These are phyloP conservation scores for Aphanomyces invadans DNA, from an alignment of 352 stramenopile genomes.

Conservation along the genomic window DNA sequence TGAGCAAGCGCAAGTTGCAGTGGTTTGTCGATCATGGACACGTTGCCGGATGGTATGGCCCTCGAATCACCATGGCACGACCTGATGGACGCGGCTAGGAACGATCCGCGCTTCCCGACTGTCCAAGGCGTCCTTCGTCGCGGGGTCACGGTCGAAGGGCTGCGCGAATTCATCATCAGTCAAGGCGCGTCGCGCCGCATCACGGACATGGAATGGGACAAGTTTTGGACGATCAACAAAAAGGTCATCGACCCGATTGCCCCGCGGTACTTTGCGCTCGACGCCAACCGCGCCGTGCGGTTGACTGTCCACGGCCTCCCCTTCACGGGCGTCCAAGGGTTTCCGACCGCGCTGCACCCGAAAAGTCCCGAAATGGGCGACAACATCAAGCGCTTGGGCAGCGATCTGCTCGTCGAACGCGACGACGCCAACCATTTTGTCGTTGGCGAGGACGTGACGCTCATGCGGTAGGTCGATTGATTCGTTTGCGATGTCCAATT, in stretches of 20 bases:
- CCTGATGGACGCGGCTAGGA: too few relatives aligned
- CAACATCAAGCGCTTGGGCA: conserved; percentile 84
- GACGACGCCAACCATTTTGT: conserved; percentile 92
- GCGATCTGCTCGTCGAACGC: conserved; percentile 90
- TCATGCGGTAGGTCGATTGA: conserved; percentile 85
- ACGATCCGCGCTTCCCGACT: conserved; percentile 97
- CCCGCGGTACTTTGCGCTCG: conserved; percentile 96
- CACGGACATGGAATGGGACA: conserved; percentile 99
- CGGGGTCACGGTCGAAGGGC: conserved; percentile 91
- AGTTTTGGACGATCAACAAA: conserved; percentile 99
- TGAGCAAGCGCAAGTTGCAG: conserved; percentile 98
- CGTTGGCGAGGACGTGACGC: conserved; percentile 94
- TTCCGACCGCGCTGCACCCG: conserved; percentile 63
- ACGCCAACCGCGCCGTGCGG: conserved; percentile 76
- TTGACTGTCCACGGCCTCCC: conserved; percentile 83
- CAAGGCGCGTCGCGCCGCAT: conserved; percentile 95
- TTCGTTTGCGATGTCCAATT: neutral
- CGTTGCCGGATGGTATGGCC: conserved; percentile 97
- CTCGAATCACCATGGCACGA: too few relatives aligned
- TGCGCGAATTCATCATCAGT: conserved; percentile 96
- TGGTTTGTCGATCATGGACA: conserved; percentile 98
- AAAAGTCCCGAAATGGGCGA: conserved; percentile 74
- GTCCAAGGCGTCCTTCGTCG: conserved; percentile 94
- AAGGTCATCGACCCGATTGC: conserved; percentile 94
- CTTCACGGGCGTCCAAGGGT: conserved; percentile 44